A percentile compares a stretch with the other conserved stretches of the same genome.
Evolutionary conservation across 768 basidiomycete genomes (phyloP).

Genomic region (Amanita pseudoporphyria): DNA sequence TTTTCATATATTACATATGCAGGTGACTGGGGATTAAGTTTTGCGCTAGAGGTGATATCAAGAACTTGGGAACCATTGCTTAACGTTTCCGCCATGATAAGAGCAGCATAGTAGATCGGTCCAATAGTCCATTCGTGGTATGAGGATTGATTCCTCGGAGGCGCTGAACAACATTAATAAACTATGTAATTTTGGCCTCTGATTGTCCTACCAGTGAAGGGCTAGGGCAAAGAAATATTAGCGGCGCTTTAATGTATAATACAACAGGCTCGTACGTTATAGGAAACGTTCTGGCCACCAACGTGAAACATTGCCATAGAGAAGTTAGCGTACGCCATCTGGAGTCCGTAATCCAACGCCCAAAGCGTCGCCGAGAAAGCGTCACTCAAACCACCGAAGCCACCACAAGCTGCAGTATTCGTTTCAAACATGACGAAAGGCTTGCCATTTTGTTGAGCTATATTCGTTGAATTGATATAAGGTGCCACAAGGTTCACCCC

Average conservation of each 20-base stretch:
- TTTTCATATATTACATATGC: conserved; percentile 72
- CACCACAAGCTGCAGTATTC: conserved; percentile 62
- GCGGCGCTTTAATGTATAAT: background rate
- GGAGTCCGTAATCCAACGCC: conserved; percentile 51
- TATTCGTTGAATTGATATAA: conserved; percentile 41
- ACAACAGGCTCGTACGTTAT: conserved; percentile 39
- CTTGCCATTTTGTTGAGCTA: conserved; percentile 32
- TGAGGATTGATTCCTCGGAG: conserved; percentile 43
- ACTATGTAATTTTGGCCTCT: background rate
- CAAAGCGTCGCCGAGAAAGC: conserved; percentile 56
- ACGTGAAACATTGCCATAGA: conserved; percentile 42
- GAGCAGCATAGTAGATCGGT: conserved; percentile 61
- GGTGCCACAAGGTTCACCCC: conserved; percentile 36
- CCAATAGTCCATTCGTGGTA: conserved; percentile 68
- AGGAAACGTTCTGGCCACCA: conserved; percentile 55
- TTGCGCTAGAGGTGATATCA: conserved; percentile 49
- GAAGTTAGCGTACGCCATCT: conserved; percentile 47
- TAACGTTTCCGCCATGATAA: conserved; percentile 62
- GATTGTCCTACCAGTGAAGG: conserved; percentile 34
- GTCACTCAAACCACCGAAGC: conserved; percentile 54
- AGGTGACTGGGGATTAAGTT: conserved; percentile 39
- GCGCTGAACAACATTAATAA: conserved; percentile 18
- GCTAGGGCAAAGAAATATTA: conserved; percentile 19
- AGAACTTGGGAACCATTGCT: conserved; percentile 55
- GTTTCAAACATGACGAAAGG: conserved; percentile 62